Evolutionary conservation across 2,329 filamentous ascomycete species (phyloP).

Genomic region (Fusarium austroafricanum): DNA sequence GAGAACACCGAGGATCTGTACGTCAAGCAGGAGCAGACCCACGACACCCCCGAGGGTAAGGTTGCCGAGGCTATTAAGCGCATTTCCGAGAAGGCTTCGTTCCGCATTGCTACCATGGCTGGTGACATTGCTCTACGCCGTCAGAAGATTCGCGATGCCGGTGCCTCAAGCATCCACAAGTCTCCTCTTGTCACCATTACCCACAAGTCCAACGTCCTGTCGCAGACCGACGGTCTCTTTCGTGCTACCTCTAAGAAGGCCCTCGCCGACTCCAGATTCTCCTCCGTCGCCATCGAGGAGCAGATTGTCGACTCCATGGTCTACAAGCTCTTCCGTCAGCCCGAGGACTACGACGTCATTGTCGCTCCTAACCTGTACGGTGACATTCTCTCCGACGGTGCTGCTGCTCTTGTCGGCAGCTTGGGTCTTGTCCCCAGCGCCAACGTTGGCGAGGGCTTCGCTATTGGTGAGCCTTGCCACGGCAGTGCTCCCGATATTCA

Average conservation of each 20-base stretch:
- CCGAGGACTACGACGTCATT: constrained; percentile 94
- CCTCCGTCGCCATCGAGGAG: constrained; percentile 80
- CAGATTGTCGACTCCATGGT: constrained; percentile 99
- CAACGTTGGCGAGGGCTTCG: constrained; percentile 94
- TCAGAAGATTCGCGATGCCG: constrained; percentile 78
- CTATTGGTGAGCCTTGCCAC: constrained; percentile 98
- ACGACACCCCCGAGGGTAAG: constrained; percentile 78
- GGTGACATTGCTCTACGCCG: constrained; percentile 92
- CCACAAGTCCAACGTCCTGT: constrained; percentile 97
- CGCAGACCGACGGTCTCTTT: constrained; percentile 97
- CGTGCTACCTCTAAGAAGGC: constrained; percentile 80
- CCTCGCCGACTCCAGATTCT: constrained; percentile 74
- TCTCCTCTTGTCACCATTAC: constrained; percentile 90
- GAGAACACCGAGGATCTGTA: constrained; percentile 99
- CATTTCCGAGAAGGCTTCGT: constrained; percentile 86
- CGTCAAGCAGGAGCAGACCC: constrained; percentile 95
- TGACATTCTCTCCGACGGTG: constrained; percentile 95
- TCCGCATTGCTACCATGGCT: constrained; percentile 90
- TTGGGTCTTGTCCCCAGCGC: constrained; percentile 93
- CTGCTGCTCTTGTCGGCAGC: constrained; percentile 91
- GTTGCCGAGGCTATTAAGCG: constrained; percentile 98
- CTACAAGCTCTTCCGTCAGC: constrained; percentile 98
- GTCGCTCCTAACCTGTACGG: constrained; percentile 98
- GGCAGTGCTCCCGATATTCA: constrained; percentile 95
- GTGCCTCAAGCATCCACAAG: constrained; percentile 70